These are phyloP conservation scores for Lichenothelia convexa DNA, from an alignment of 495 filamentous ascomycete species.

Conservation along the genomic window DNA sequence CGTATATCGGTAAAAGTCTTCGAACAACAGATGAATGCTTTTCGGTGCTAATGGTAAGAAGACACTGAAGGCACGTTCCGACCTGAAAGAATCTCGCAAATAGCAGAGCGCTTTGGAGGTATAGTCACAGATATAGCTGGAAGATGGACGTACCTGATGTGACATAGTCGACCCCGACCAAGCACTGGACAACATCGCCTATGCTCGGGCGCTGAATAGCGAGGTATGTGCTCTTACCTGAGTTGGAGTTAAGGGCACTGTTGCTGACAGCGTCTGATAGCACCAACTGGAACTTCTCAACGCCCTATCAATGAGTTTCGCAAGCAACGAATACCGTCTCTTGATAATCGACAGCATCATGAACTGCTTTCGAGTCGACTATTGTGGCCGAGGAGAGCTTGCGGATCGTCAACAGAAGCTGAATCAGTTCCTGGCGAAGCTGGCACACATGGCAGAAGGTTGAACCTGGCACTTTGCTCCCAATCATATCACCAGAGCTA, in stretches of 20 bases:
- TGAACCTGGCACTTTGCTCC: slow-evolving; percentile 4
- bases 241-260: too few species aligned
- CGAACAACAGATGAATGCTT: background rate
- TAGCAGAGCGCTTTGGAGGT: slow-evolving; percentile 53
- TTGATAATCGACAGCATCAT: slow-evolving; percentile 67
- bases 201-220: slow-evolving; percentile 53
- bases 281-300: slow-evolving; percentile 58
- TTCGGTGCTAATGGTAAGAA: slow-evolving; percentile 11
- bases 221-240: slow-evolving; percentile 28
- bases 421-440: slow-evolving; percentile 47
- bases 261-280: too few species aligned
- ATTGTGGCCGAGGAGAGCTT: slow-evolving; percentile 54
- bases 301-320: slow-evolving; percentile 45
- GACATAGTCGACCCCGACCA: slow-evolving; percentile 36
- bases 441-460: slow-evolving; percentile 61
- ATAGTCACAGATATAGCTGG: background rate
- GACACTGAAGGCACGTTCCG: slow-evolving; percentile 69
- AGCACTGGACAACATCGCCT: slow-evolving; percentile 58
- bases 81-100: slow-evolving; percentile 53
- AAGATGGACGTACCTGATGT: background rate
- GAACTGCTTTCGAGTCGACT: slow-evolving; percentile 62
- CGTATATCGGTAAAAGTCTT: slow-evolving; percentile 43
- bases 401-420: slow-evolving; percentile 63
- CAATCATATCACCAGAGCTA: background rate
- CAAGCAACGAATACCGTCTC: slow-evolving; percentile 48